Base-by-base conservation (phyloP, 2,329 filamentous ascomycete species). In the Albophoma yamanashiensis region DNA sequence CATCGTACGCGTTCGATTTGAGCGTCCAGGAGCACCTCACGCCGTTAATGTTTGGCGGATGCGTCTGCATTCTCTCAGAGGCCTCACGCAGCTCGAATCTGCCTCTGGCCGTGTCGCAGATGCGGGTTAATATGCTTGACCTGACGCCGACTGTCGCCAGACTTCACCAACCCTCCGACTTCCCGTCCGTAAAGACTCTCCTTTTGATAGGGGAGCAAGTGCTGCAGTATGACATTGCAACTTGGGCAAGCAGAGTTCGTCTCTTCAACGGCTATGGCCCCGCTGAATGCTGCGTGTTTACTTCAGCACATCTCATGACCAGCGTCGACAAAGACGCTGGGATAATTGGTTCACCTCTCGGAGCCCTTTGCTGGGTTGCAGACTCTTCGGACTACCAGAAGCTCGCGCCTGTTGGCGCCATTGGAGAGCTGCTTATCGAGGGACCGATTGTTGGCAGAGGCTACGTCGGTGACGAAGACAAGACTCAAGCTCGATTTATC, bases 21-120 rank as follows among this genome's bases (percentile, higher is more conserved):
- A 79, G 78, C 56, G 76, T 82, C 6, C n/a, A 76, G 78, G 60
- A 80, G 79, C 62, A 82, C 82, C 69, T 76, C 81, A 20, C 81
- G 77, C 60, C 80, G 0, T 73, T 83, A 7, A 73, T 77, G 27
- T 70, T 72, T 3, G 80, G 80, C 20, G 80, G 78, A 5, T 81
- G 79, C 58, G 73, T 82, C 2, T 82, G 80, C 61, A 79, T 84
- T 15, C 79, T 81, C 0, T 82, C 80, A 0, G 81, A 84, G 20
- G 75, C 77, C 39, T 78, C 81, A 56, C 77, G 81, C 4, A 74
- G 82, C 56, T 82, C 83, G 56, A 74, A 81, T 59, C 65, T 82
- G 15, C 75, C 75, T 31, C 75, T 74, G 9, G 77, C 75, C 12
- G 78, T 78, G 57, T 71, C 75, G 20, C 72, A 70, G n/a, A 72